Base-by-base conservation (phyloP, 257 asterid species). In the Nicotiana otophora region DNA sequence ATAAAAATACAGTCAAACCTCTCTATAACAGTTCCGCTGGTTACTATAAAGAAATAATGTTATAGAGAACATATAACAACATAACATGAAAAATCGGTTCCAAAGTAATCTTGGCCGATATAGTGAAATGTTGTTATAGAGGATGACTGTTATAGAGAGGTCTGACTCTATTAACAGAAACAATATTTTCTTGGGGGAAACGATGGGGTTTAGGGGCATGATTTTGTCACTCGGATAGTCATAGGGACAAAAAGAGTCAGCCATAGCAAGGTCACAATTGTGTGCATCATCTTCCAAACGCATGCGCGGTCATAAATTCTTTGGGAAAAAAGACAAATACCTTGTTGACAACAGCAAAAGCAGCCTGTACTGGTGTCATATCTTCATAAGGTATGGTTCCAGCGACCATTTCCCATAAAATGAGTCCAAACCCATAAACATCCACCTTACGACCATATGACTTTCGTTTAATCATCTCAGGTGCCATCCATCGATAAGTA, bases 401-500 rank as follows among this genome's bases (percentile, higher is more conserved):
- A 46, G 88, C 85, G 15, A 86, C 55, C 90, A 88, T 62, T 82
- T 88, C 90, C 89, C 90, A 88, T 69, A 88, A 67, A 62, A 88
- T 86, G 77, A 88, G 87, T 39, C 90, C 90, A 82, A 85, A 88
- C 1, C 89, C 85, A 81, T 88, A 88, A n/a, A 88, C 91, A 80
- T 88, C 91, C 10, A 86, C 91, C 72, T 88, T 88, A 77, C 83
- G 84, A 20, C 89, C 85, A 23, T 88, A 88, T 36, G 86, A 48
- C 66, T 88, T 88, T 60, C 86, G 88, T 68, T 84, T 86, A 78
- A 88, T 84, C 91, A 88, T 86, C 85, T 88, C 91, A 28, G 91
- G 91, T n/a, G 91, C 91, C 91, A 88, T 88, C 91, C 90, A 88
- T 23, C 90, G 78, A 57, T 86, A 88, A 12, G 91, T 86, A 68